Evolutionary conservation across 2,329 filamentous ascomycete species (phyloP), one percentile per base, ranked within the genome.

Genomic region (Ophiostoma australiae): DNA sequence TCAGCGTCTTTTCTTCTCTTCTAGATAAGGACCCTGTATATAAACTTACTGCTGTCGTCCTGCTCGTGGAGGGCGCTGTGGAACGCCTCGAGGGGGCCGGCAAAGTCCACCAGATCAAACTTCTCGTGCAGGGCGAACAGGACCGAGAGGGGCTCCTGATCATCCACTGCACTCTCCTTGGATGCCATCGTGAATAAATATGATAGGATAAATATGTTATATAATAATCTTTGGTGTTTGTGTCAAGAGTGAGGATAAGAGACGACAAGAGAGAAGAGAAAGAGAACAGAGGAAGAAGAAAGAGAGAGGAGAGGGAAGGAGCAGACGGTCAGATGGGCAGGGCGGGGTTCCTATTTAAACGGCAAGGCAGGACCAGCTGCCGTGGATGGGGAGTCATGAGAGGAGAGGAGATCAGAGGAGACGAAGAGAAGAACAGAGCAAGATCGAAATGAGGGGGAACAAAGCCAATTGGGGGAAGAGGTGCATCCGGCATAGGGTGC

Each of bases 121-220:
- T 87, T 86, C 77, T 83, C 80, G 70, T 89, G 86, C 76, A 89
- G 82, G 76, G 83, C 86, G 79, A 89, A 84, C 77, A 89, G 84
- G 75, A 88, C 84, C 74, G 87, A 82, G 76, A 88, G 81, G 75
- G 85, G 85, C 78, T 88, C 76, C 65, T 73, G 84, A 77, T 87
- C 85, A 76, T 82, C 82, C 79, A 86, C 84, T 78, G 85, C 85
- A 79, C 85, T 86, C 75, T 80, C 82, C 83, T 87, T 87, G 78
- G 80, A 80, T 78, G 84, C 83, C 86, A 88, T 88, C 80, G 80
- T 86, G 81, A 74, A 76, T 77, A 77, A 76, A 71, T 74, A 76
- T 78, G 37, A 55, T 72, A 63, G 48, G 17, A 37, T n/a, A 68
- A 68, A 68, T 52, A 48, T 31, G 65, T 52, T 58, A 20, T 37